phyloP scores from a whole-genome alignment of 2,329 filamentous ascomycete species.

The Fusarium protoensiforme region DNA sequence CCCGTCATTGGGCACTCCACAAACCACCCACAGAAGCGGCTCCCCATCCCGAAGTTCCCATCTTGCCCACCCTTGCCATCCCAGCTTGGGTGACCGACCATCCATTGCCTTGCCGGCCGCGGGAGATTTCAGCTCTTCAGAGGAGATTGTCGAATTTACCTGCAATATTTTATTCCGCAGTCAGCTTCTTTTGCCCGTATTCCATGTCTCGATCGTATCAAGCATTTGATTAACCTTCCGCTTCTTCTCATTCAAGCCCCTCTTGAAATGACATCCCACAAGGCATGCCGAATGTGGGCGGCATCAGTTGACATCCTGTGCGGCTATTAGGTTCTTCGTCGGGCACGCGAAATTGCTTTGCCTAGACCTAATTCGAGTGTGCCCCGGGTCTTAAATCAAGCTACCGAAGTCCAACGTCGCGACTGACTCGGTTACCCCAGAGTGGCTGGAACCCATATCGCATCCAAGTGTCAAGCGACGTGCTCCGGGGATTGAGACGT shows the following conservation, averaged over 20 bases:
- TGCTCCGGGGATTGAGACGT: background rate
- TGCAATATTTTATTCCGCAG: background rate
- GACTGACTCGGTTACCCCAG: conserved; percentile 29
- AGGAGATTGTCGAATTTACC: background rate
- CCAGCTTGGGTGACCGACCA: conserved; percentile 12
- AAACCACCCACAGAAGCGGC: conserved; percentile 29
- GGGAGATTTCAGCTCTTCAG: conserved; percentile 14
- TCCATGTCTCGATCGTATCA: background rate
- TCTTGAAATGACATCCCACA: background rate
- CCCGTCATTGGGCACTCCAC: conserved; percentile 29
- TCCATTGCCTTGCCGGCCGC: conserved; percentile 34
- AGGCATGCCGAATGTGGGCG: conserved; percentile 4
- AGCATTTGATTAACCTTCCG: background rate
- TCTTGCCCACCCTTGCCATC: background rate
- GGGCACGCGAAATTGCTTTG: conserved; percentile 2
- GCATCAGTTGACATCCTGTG: conserved; percentile 19
- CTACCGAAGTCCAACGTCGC: background rate
- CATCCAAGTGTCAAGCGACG: background rate
- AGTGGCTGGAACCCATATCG: conserved; percentile 2
- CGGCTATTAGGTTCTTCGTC: conserved; percentile 12
- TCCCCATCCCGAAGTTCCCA: conserved; percentile 14
- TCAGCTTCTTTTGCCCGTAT: background rate
- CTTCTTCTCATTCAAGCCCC: background rate
- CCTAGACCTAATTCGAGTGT: conserved; percentile 23
- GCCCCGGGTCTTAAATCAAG: conserved; percentile 15